A percentile compares a stretch with the other conserved stretches of the same genome.
phyloP scores from a whole-genome alignment of 2,329 filamentous ascomycete genomes.

The Byssothecium circinans region DNA sequence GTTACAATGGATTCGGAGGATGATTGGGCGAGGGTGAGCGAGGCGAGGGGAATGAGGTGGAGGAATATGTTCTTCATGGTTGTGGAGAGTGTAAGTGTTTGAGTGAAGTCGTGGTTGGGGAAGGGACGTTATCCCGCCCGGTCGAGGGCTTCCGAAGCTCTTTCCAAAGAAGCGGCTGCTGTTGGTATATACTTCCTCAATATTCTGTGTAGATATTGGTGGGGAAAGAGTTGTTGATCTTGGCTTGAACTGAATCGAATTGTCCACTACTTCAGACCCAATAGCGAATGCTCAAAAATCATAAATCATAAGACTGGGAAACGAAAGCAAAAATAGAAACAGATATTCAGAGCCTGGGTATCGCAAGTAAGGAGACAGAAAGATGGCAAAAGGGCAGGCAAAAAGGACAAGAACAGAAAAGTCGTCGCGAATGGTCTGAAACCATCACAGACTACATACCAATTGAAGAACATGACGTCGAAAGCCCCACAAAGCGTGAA shows the following conservation, averaged over 20 bases:
- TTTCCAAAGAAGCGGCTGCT: neutral
- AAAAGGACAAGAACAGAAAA: constrained; percentile 2
- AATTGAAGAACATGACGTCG: constrained; percentile 23
- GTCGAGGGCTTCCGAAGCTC: neutral
- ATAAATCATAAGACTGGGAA: no score
- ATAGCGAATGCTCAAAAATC: no score
- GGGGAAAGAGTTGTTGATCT: no score
- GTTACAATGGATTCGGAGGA: constrained; percentile 30
- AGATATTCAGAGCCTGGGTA: no score
- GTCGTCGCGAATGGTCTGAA: constrained; percentile 7
- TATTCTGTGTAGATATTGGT: no score
- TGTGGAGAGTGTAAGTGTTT: neutral
- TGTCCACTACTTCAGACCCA: no score
- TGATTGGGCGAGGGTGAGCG: constrained; percentile 26
- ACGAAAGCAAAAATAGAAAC: no score
- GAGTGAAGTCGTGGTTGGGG: no score
- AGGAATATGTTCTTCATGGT: constrained; percentile 26
- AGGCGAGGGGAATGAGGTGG: constrained; percentile 27
- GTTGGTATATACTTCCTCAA: neutral
- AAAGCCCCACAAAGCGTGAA: constrained; percentile 11
- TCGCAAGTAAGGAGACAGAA: no score
- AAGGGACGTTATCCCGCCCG: no score
- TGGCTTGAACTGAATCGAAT: no score
- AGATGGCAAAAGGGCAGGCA: no score
- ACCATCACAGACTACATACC: neutral